Base-by-base conservation (phyloP, 140 eudicot species). In the Stevia rebaudiana region DNA sequence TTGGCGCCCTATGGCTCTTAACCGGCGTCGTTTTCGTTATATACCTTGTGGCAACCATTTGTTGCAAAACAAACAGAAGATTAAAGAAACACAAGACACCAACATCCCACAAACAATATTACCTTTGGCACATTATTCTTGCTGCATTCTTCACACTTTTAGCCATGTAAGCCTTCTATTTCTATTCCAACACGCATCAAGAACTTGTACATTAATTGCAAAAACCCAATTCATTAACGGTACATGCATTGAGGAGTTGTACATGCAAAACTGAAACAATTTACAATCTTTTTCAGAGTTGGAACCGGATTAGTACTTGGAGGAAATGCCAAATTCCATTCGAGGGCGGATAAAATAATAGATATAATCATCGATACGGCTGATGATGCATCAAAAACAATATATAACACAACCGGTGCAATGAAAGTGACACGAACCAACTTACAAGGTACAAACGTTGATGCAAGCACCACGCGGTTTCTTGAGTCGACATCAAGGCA, bases 361-460 rank as follows among this genome's bases (percentile, higher is more conserved):
- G 84, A 78, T 65, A 80, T 80, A 18, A 70, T 90, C 1, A 82
- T 90, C 3, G 85, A 87, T 63, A 79, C 97, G 0, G 95, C 97
- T 11, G 89, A 87, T 69, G 82, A 76, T n/a, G 97, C 97, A 36
- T 78, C 97, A 1, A 63, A 72, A n/a, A 84, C 95, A 1, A 78
- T 90, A 73, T 74, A 80, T 55, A 78, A 78, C 71, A 85, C 90
- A n/a, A 90, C 97, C 0, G 83, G 82, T 48, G 94, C 95, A 25
- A 84, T 90, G 95, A 90, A 62, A 61, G 31, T 52, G 19, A 86
- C 90, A 61, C 68, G 77, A 53, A 39, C 0, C 6, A 84, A 71
- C 74, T 72, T 90, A 75, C 66, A 72, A 74, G 78, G 69, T 65
- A 61, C 78, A 10, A 73, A 73, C 33, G 77, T 63, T 36, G 81